Evolutionary conservation across 768 basidiomycete genomes (phyloP), one percentile per base, ranked within the genome.

Genomic region (Coprinellus aureogranulatus): DNA sequence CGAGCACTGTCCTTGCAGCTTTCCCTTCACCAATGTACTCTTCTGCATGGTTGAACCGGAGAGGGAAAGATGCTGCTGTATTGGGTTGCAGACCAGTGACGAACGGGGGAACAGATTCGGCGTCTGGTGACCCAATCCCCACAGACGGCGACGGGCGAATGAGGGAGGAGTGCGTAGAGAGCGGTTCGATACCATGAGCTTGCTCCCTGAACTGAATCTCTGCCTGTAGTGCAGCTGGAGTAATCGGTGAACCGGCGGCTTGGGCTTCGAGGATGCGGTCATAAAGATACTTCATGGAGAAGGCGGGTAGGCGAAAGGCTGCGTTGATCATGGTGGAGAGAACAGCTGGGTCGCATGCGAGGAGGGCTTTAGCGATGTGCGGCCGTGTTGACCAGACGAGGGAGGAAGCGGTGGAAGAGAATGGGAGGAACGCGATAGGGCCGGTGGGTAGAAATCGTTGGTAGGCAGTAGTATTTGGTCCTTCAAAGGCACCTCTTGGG

Each of bases 371-470:
- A 2, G 94, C 93, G 8, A 94, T 77, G 4, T 75, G 68, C 1
- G 94, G 92, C 54, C 78, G 83, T 0, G 91, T 96, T 20, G 93
- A 95, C 97, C 97, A 98, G 5, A 98, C 97, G 50, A 98, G 79
- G 3, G 95, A 94, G 10, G 94, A 92, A 2, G 77, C 76, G 0
- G 86, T 88, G 0, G 84, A 74, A 1, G 88, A 88, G 42, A 98
- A 81, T 0, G 96, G 97, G 22, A 98, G 81, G 76, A 97, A 98
- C 0, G 95, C 95, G 42, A 98, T 88, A 2, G 96, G 96, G 0
- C 97, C 96, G 3, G 94, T 94, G 2, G 94, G 90, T 20, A 98
- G 82, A 77, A 98, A 98, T 22, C 95, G 81, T 70, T 98, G 97
- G 72, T 90, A 98, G 0, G 93, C 95, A 0, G 87, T 91, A 5